Evolutionary conservation across 805 yeast species (phyloP).

Genomic region (Zygoascus flipseniorum): DNA sequence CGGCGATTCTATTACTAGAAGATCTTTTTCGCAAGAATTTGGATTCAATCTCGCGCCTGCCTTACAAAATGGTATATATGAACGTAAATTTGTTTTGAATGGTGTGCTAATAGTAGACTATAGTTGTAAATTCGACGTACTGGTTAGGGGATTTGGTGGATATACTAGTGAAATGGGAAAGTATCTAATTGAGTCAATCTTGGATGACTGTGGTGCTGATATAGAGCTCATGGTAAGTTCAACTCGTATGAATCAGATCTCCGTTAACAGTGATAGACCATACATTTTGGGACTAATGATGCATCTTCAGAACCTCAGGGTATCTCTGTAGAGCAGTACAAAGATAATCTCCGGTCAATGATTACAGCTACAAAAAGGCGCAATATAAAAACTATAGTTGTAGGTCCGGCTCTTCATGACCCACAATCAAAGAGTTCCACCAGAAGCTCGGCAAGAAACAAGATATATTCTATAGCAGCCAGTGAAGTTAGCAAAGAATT

Average conservation of each 20-base stretch:
- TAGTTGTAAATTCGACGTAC: slow-evolving; percentile 50
- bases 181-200: slow-evolving; percentile 40
- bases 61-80: too few species aligned
- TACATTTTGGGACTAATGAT: slow-evolving; percentile 83
- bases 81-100: too few species aligned
- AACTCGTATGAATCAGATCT: too few species aligned
- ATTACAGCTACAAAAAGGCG: slow-evolving; percentile 33
- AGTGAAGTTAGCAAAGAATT: slow-evolving; percentile 36
- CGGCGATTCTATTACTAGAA: slow-evolving; percentile 68
- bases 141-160: slow-evolving; percentile 72
- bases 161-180: slow-evolving; percentile 59
- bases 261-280: slow-evolving; percentile 23
- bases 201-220: slow-evolving; percentile 37
- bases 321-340: slow-evolving; percentile 45
- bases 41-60: slow-evolving; percentile 47
- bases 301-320: slow-evolving; percentile 38
- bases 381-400: slow-evolving; percentile 46
- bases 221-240: slow-evolving; percentile 37
- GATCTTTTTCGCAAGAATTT: slow-evolving; percentile 33
- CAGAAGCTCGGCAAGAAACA: not conserved
- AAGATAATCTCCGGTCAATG: slow-evolving; percentile 39
- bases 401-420: slow-evolving; percentile 48
- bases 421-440: too few species aligned
- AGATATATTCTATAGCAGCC: slow-evolving; percentile 46
- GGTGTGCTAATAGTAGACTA: slow-evolving; percentile 27